Evolutionary conservation across 2,329 filamentous ascomycete species (phyloP), one percentile per base, ranked within the genome.

Genomic region (Monilinia aucupariae): DNA sequence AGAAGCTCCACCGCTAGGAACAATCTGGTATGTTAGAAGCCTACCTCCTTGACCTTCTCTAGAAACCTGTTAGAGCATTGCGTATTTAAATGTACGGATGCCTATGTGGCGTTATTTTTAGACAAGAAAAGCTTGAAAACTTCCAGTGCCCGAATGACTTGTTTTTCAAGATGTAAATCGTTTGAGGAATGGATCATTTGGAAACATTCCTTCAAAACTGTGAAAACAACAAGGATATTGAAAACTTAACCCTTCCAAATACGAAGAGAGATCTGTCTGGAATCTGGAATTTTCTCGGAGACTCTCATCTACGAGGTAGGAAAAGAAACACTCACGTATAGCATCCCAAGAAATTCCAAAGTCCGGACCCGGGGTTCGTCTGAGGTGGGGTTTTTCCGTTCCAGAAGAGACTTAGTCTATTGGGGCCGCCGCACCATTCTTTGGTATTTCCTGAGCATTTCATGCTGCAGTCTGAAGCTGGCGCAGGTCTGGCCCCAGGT

Each of bases 361-460:
- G 63, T 9, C 60, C 55, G 17, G 55, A 39, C 2, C 68, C 65
- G 10, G 64, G 62, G 27, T 70, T 68, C 4, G 67, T 69, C 22
- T 64, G 61, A 34, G 68, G 68, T 32, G 66, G 64, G n/a, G 60
- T 54, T 27, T 64, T 63, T 30, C 70, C 71, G 51, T 66, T 72
- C 68, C 69, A 71, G 64, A 71, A 72, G 20, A 71, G 54, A 59
- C 66, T 72, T 45, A 75, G 27, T 59, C 72, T 64, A 63, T 68
- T 70, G 32, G 68, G 65, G 4, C 68, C 75, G 34, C 76, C 75
- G 60, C 76, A 77, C 25, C 68, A 65, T 64, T 76, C 69, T 4
- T 66, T 67, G 22, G 63, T 17, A 65, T 76, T 70, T 20, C 74
- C 74, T 17, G 63, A 47, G 49, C 70, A 72, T 15, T 65, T 52